Conservation (phyloP, 441 rosid genomes). For the Erodium moschatum region DNA sequence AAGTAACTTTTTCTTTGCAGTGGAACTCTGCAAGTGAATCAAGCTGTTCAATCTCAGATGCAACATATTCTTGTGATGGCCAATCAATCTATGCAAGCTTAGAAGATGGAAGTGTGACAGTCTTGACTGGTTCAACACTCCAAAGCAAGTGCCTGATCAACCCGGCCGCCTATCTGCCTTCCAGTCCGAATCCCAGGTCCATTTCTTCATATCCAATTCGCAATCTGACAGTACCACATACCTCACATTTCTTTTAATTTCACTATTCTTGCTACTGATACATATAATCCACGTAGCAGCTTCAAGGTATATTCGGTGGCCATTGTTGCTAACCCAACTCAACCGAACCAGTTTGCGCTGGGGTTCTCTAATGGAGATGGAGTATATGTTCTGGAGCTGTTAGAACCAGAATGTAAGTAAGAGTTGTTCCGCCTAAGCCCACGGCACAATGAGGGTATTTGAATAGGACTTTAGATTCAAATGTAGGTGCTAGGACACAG, state of each 20-base stretch:
- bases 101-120: constrained; percentile 57
- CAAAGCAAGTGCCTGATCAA: constrained; percentile 61
- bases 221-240: background rate
- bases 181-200: constrained; percentile 44
- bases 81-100: constrained; percentile 61
- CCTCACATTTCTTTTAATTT: background rate
- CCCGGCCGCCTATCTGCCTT: constrained; percentile 48
- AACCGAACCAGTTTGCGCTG: constrained; percentile 30
- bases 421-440: background rate
- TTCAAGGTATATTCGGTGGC: constrained; percentile 29
- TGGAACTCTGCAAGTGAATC: constrained; percentile 29
- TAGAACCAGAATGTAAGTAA: constrained; percentile 13
- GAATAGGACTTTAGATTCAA: background rate
- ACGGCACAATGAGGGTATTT: background rate
- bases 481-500: background rate
- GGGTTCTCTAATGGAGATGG: constrained; percentile 29
- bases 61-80: constrained; percentile 67
- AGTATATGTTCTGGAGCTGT: constrained; percentile 31
- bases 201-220: background rate
- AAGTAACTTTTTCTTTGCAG: background rate
- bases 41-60: constrained; percentile 62
- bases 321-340: constrained; percentile 29
- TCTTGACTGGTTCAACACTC: constrained; percentile 51
- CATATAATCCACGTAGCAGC: constrained; percentile 21
- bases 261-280: background rate